Conservation (phyloP, 257 asterid genomes). For the Penstemon davidsonii region DNA sequence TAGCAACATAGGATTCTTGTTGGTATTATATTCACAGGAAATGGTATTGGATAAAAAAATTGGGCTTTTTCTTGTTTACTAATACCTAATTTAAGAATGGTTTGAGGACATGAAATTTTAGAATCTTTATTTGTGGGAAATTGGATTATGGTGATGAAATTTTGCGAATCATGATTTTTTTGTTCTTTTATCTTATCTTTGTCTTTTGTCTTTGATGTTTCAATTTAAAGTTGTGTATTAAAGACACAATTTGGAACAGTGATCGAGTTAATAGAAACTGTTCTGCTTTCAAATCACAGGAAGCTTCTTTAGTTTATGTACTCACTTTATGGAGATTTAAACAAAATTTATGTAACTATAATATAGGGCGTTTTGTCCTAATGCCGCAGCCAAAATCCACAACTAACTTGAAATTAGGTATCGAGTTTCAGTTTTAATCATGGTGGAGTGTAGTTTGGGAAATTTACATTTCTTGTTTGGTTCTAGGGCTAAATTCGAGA, state of each 20-base stretch:
- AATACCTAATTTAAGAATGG: too few relatives aligned
- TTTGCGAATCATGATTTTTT: conserved; percentile 9
- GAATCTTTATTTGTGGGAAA: neutral
- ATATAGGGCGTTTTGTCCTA: neutral
- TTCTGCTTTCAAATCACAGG: neutral
- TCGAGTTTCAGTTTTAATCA: neutral
- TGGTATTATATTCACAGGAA: too few relatives aligned
- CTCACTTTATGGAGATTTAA: too few relatives aligned
- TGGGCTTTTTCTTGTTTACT: too few relatives aligned
- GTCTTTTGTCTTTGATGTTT: neutral
- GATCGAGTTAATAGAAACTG: conserved; percentile 9
- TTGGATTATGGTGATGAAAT: conserved; percentile 10
- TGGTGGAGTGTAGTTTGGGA: neutral
- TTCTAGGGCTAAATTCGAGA: neutral
- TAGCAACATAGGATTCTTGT: too few relatives aligned
- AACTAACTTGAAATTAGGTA: neutral
- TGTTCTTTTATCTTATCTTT: neutral
- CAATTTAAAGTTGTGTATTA: neutral
- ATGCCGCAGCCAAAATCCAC: neutral
- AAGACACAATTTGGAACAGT: neutral
- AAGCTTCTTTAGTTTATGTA: neutral
- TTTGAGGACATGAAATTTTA: too few relatives aligned
- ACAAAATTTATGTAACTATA: too few relatives aligned
- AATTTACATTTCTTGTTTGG: neutral
- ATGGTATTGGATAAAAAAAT: too few relatives aligned